phyloP scores from a whole-genome alignment of 495 filamentous ascomycete species.

The Acidomyces sp. region DNA sequence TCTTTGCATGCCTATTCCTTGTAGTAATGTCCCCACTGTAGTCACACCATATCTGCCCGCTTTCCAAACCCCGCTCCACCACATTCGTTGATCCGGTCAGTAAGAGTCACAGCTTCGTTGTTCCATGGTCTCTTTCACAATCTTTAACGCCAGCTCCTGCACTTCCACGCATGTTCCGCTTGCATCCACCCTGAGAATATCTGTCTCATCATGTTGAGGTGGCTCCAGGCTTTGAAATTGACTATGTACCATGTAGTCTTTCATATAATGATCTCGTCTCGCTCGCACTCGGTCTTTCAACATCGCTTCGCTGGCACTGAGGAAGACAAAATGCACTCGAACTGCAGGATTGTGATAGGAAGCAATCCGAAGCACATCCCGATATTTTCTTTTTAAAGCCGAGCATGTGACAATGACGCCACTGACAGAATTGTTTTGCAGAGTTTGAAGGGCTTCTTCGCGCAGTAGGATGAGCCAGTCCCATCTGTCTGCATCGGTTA shows the following conservation, averaged over 20 bases:
- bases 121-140: conserved; percentile 11
- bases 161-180: conserved; percentile 51
- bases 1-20: too few relatives aligned
- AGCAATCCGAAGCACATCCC: conserved; percentile 88
- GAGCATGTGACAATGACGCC: conserved; percentile 95
- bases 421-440: conserved; percentile 32
- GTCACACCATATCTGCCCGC: not conserved
- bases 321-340: conserved; percentile 84
- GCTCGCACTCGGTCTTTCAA: conserved; percentile 60
- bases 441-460: conserved; percentile 65
- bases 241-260: conserved; percentile 89
- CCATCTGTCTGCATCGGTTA: conserved; percentile 95
- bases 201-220: conserved; percentile 62
- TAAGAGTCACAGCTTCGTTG: too few relatives aligned
- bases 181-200: conserved; percentile 76
- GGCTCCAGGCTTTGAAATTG: conserved; percentile 78
- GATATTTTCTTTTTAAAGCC: conserved; percentile 91
- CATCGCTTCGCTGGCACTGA: conserved; percentile 59
- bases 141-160: conserved; percentile 46
- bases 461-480: conserved; percentile 91
- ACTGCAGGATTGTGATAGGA: conserved; percentile 63
- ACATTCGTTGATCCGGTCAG: too few relatives aligned
- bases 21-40: too few relatives aligned
- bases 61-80: not conserved
- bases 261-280: conserved; percentile 88